phyloP scores from a whole-genome alignment of 148 eudicot genomes.

The Vaccinium corymbosum region DNA sequence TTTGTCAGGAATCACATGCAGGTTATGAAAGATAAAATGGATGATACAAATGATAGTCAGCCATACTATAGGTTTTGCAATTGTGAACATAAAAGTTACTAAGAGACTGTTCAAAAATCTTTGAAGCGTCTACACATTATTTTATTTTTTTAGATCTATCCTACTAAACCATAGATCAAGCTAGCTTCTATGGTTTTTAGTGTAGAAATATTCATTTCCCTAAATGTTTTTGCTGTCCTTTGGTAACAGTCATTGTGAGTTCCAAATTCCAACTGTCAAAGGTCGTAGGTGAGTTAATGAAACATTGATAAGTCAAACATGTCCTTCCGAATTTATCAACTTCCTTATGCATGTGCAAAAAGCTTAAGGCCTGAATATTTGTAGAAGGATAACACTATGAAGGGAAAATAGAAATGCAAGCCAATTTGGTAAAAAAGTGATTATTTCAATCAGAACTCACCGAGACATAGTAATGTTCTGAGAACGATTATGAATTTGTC shows the following conservation, averaged over 20 bases:
- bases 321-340: background rate
- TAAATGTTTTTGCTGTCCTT: background rate
- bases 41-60: background rate
- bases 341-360: background rate
- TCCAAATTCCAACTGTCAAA: background rate
- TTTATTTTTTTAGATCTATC: background rate
- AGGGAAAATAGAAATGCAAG: background rate
- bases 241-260: background rate
- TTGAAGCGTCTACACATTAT: background rate
- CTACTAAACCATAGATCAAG: background rate
- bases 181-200: background rate
- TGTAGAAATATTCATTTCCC: background rate
- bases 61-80: background rate
- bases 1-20: background rate
- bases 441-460: conserved; percentile 16
- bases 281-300: too few species aligned
- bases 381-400: background rate
- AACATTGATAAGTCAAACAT: background rate
- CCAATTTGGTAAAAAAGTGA: background rate
- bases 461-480: conserved; percentile 36
- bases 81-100: background rate
- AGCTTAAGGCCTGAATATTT: background rate
- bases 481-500: conserved; percentile 37
- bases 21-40: background rate
- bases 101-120: background rate